Percentiles rank a stretch among this genome's conserved stretches.
Evolutionary conservation across 1,139 yeast species (phyloP).

Genomic region (Kodamaea arcana): DNA sequence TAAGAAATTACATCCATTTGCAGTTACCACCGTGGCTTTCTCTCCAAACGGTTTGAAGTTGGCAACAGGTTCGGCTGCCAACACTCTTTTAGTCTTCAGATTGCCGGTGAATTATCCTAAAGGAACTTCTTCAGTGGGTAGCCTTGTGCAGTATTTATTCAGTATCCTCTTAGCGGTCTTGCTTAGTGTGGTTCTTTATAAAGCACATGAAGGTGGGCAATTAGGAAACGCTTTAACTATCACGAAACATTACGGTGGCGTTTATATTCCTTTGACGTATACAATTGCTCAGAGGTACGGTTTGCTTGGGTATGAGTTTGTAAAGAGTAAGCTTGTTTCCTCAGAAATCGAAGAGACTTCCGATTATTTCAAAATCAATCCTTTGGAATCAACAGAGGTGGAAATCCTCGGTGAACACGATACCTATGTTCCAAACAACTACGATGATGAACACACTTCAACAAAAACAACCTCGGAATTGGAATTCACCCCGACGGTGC

Average conservation of each 20-base stretch:
- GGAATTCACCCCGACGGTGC: slow-evolving; percentile 1
- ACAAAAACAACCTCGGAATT: background rate
- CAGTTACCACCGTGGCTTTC: slow-evolving; percentile 71
- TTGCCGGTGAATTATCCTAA: slow-evolving; percentile 52
- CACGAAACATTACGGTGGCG: slow-evolving; percentile 18
- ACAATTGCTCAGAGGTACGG: slow-evolving; percentile 15
- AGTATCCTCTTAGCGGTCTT: slow-evolving; percentile 44
- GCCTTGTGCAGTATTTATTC: slow-evolving; percentile 36
- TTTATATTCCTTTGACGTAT: slow-evolving; percentile 20
- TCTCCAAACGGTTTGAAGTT: slow-evolving; percentile 65
- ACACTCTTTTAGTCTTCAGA: slow-evolving; percentile 59
- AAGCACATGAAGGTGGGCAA: slow-evolving; percentile 35
- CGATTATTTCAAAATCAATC: slow-evolving; percentile 1
- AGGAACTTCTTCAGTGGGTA: slow-evolving; percentile 42
- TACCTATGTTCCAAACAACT: background rate
- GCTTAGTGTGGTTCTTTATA: slow-evolving; percentile 44
- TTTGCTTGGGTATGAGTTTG: slow-evolving; percentile 25
- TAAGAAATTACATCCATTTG: slow-evolving; percentile 68
- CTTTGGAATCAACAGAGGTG: background rate
- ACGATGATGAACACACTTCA: background rate
- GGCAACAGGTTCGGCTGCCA: slow-evolving; percentile 81
- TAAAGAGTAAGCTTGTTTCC: background rate
- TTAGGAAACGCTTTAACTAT: slow-evolving; percentile 21
- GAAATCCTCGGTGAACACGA: slow-evolving; percentile 1
- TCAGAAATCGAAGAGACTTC: slow-evolving; percentile 1